Base-by-base conservation (phyloP, 441 rosid species). In the Geranium incanum region DNA sequence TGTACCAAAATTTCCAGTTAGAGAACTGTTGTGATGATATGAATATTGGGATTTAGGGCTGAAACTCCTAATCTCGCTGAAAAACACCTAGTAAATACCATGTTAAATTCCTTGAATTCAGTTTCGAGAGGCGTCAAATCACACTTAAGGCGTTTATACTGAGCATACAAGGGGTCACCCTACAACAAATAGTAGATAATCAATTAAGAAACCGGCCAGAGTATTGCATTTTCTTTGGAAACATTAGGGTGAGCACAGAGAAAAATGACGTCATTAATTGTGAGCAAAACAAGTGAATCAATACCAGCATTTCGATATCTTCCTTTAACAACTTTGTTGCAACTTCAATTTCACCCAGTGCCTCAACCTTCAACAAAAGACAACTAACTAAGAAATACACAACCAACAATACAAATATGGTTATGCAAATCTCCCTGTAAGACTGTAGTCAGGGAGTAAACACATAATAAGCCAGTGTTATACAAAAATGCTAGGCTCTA, bases 281-380 rank as follows among this genome's bases (percentile, higher is more conserved):
- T 12, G 55, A 48, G 55, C 11, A 75, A 78, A 36, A 36, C 65
- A 2, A 36, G 59, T 62, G 9, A 66, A 71, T 73, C 13, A 39
- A 71, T 83, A 89, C 98, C 97, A 83, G 82, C 75, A 79, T 69
- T 50, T 79, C 72, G 11, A 68, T 67, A 71, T 85, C 86, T 71
- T 82, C 84, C 68, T 78, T 80, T 82, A 93, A 81, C 81, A 93
- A 81, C 84, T 86, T 91, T 5, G 93, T 84, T 13, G 98, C 98
- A 68, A 91, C 81, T 80, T 89, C 92, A 69, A 93, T 91, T 82
- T 93, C 93, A 59, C 87, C 95, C 50, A 88, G 84, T 18, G 95
- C 93, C 83, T 91, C 96, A 79, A 93, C 95, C 96, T 91, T 78
- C 77, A 77, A 80, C 64, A 23, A 78, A 21, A 78, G 16, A 68